Percentiles rank a stretch among this genome's conserved stretches.
phyloP scores from a whole-genome alignment of 352 stramenopile species.

The Phytophthora pluvialis region DNA sequence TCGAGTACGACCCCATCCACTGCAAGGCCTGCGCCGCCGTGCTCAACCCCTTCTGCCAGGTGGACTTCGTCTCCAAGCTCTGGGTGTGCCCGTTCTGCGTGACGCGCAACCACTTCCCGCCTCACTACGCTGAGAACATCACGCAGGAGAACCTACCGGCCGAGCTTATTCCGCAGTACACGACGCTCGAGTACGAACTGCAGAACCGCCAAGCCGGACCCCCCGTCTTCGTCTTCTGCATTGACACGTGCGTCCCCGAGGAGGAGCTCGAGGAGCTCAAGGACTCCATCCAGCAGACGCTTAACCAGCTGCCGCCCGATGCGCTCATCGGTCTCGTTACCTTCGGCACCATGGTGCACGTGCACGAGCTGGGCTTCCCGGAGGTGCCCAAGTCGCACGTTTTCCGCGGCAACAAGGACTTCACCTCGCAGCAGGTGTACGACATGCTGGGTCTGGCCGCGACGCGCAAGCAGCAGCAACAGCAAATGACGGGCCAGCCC shows the following conservation, averaged over 20 bases:
- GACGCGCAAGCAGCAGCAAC: conserved; percentile 61
- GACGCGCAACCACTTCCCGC: conserved; percentile 98
- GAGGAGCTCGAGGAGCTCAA: conserved; percentile 98
- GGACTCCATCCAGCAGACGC: conserved; percentile 97
- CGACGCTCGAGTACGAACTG: conserved; percentile 99
- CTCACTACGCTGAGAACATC: conserved; percentile 96
- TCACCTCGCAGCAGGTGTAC: conserved; percentile 94
- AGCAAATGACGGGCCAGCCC: conserved; percentile 49
- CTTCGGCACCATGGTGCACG: conserved; percentile 99
- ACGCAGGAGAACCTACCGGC: conserved; percentile 98
- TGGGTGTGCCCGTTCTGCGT: conserved; percentile 99
- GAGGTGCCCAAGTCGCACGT: conserved; percentile 98
- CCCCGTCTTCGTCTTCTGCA: conserved; percentile 98
- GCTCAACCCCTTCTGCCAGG: conserved; percentile 98
- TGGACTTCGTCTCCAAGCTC: conserved; percentile 99
- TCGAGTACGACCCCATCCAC: conserved; percentile 98
- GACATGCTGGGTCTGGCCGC: conserved; percentile 95
- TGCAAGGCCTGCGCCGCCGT: conserved; percentile 98
- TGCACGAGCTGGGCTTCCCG: conserved; percentile 98
- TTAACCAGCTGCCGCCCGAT: conserved; percentile 98
- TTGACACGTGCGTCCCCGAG: conserved; percentile 98
- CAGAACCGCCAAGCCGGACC: conserved; percentile 92
- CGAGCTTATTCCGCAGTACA: conserved; percentile 99
- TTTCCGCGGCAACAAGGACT: conserved; percentile 99
- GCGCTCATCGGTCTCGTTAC: conserved; percentile 98